Conservation (phyloP, 345 rosid species). For the Linum tenue region DNA sequence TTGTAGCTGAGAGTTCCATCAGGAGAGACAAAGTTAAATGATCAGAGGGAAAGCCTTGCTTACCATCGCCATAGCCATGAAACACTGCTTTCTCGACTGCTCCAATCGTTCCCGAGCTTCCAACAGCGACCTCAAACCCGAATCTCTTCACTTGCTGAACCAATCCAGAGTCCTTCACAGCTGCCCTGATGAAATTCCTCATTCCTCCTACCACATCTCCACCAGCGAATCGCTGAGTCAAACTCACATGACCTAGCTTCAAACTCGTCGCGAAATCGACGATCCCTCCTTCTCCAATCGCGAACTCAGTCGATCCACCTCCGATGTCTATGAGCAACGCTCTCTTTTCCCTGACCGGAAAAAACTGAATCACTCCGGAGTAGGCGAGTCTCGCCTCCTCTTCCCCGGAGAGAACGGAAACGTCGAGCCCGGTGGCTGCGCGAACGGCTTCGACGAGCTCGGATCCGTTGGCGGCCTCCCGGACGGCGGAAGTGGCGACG, state of each 20-base stretch:
- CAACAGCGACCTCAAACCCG: slow-evolving; percentile 50
- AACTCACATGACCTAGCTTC: slow-evolving; percentile 53
- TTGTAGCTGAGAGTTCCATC: neutral
- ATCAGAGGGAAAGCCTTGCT: slow-evolving; percentile 6
- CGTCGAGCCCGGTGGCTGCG: slow-evolving; percentile 30
- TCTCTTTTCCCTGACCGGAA: slow-evolving; percentile 41
- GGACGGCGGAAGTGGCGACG: slow-evolving; percentile 61
- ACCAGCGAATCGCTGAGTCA: slow-evolving; percentile 37
- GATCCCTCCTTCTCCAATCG: slow-evolving; percentile 40
- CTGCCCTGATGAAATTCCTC: slow-evolving; percentile 34
- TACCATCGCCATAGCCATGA: slow-evolving; percentile 26
- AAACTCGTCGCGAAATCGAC: slow-evolving; percentile 39
- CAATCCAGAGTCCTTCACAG: slow-evolving; percentile 36
- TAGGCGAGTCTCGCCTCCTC: slow-evolving; percentile 54
- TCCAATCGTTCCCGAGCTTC: slow-evolving; percentile 58
- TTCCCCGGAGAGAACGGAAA: slow-evolving; percentile 48
- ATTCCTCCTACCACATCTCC: slow-evolving; percentile 16
- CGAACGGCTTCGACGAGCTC: slow-evolving; percentile 23
- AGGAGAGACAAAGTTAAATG: too few relatives aligned
- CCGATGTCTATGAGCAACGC: slow-evolving; percentile 54
- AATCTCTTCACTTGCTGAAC: slow-evolving; percentile 31
- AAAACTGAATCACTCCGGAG: slow-evolving; percentile 53
- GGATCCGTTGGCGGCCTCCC: slow-evolving; percentile 37
- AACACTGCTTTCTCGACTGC: slow-evolving; percentile 56
- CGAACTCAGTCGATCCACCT: slow-evolving; percentile 72